These are phyloP conservation scores for Boletus coccyginus DNA, from an alignment of 768 basidiomycete genomes.

Conservation along the genomic window DNA sequence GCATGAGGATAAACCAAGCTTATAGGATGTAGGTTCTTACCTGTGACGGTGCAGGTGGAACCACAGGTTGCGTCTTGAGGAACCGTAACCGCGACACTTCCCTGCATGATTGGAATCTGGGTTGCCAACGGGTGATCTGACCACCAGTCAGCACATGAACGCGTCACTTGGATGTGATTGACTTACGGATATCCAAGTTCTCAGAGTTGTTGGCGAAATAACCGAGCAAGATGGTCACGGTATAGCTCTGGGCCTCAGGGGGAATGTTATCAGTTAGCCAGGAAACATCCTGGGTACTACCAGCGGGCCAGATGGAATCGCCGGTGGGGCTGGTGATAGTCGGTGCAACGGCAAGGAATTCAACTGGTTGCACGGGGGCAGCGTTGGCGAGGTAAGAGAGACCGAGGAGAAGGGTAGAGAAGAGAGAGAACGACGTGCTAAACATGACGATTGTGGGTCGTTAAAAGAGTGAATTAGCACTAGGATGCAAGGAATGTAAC, in stretches of 20 bases:
- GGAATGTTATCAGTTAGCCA: conserved; percentile 45
- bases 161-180: too few relatives aligned
- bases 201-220: conserved; percentile 37
- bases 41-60: conserved; percentile 56
- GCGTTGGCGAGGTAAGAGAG: conserved; percentile 27
- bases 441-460: conserved; percentile 22
- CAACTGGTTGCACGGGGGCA: conserved; percentile 26
- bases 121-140: conserved; percentile 58
- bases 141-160: conserved; percentile 6
- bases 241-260: conserved; percentile 29
- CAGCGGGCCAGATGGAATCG: conserved; percentile 36
- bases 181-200: conserved; percentile 49
- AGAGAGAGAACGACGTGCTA: conserved; percentile 16
- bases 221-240: conserved; percentile 48
- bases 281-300: conserved; percentile 37
- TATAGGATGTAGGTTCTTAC: conserved; percentile 40
- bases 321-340: conserved; percentile 39
- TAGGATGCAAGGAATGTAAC: conserved; percentile 1
- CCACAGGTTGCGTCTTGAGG: conserved; percentile 42
- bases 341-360: conserved; percentile 40
- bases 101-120: conserved; percentile 50
- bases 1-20: neutral
- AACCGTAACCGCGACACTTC: conserved; percentile 49
- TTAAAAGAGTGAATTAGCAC: conserved; percentile 21
- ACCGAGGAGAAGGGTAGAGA: conserved; percentile 33